A percentile compares a stretch with the other conserved stretches of the same genome.
phyloP scores from a whole-genome alignment of 129 eudicot genomes.

The Ambrosia artemisiifolia region DNA sequence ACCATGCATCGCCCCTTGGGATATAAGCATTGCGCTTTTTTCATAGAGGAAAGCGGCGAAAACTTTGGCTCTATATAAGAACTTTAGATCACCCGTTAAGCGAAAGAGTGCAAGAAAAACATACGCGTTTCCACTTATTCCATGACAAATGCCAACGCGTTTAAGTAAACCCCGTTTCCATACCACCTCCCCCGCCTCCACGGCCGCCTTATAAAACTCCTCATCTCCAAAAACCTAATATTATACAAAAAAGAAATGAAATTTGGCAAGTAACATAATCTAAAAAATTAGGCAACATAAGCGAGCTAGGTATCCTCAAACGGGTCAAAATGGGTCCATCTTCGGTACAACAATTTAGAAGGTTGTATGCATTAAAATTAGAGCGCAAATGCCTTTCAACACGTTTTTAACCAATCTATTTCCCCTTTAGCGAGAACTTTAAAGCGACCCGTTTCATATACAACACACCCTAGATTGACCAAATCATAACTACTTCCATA shows the following conservation, averaged over 20 bases:
- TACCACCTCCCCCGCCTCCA: constrained; percentile 80
- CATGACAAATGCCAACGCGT: constrained; percentile 86
- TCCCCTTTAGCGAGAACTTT: background rate
- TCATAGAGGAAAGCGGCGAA: constrained; percentile 67
- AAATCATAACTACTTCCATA: background rate
- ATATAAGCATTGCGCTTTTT: constrained; percentile 50
- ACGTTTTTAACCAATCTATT: background rate
- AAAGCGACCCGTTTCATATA: background rate
- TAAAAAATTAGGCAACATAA: background rate
- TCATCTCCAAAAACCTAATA: constrained; percentile 54
- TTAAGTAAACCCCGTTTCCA: constrained; percentile 82
- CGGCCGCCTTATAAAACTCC: constrained; percentile 62
- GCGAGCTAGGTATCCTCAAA: background rate
- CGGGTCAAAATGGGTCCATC: background rate
- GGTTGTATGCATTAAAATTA: background rate
- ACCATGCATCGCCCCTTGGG: constrained; percentile 73
- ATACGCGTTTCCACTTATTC: constrained; percentile 74
- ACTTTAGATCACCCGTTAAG: constrained; percentile 62
- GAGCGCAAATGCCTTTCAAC: background rate
- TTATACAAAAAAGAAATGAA: background rate
- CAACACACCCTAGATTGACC: background rate
- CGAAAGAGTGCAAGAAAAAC: constrained; percentile 75
- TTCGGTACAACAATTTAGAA: background rate
- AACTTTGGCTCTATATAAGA: constrained; percentile 70
- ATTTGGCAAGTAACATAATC: background rate